Base-by-base conservation (phyloP, 2,329 filamentous ascomycete species). In the Paracorniculantispora psalliotae region DNA sequence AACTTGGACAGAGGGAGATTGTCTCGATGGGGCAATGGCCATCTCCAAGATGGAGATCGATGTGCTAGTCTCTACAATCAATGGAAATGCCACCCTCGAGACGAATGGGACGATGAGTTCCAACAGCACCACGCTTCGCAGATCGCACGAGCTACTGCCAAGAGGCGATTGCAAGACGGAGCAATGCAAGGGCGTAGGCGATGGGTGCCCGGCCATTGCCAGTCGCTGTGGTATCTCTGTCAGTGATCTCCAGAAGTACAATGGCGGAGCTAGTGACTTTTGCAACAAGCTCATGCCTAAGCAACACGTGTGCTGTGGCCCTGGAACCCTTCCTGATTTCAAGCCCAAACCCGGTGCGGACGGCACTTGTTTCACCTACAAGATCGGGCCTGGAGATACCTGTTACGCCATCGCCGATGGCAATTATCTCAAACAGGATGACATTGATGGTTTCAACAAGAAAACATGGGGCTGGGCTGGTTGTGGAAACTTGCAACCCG, bases 391-490 rank as follows among this genome's bases (percentile, higher is more conserved):
- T 13, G 17, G 17, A 4, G 33, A 37, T 15, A 15, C 10, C 33
- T 37, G 33, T 15, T 37, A 15, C 10, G 33, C 33, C 10, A 37
- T 37, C 33, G 33, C 33, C 0, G 62, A 61, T 21, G 60, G 58
- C 28, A 62, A 62, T 15, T 41, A 39, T 4, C 21, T 67, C 1
- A 64, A 60, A 0, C 21, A 54, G 2, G n/a, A 60, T 3, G 61
- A 69, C 0, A 46, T 69, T 2, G 57, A 64, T 4, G 50, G 47
- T 1, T 65, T 50, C 37, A 67, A 66, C 21, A 64, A 63, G 7
- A 48, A 65, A 13, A 69, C 68, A 0, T 69, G 68, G 68, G 67
- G 63, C 25, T 70, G 66, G 67, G 50, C 33, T 7, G 65, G 65
- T 28, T 69, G 67, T 35, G 43, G 48, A 1, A 44, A 48, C 4